phyloP scores from a whole-genome alignment of 176 grass and related monocot species.

The Carex cristatella region DNA sequence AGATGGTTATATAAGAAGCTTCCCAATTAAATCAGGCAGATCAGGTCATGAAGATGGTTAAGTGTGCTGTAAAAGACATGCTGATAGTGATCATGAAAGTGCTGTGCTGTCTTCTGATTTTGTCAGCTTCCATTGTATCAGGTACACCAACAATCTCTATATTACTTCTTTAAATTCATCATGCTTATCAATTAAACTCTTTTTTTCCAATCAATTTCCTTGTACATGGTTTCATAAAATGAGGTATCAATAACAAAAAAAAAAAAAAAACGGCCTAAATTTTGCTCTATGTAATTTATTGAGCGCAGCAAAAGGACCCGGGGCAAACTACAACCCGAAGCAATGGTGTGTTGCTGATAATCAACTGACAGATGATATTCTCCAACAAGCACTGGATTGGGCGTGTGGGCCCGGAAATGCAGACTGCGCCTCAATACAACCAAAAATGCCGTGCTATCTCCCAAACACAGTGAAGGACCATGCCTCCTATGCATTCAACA shows the following conservation, averaged over 20 bases:
- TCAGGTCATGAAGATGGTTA: background rate
- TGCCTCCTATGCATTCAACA: conserved; percentile 53
- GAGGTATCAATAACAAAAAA: background rate
- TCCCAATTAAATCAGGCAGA: too few relatives aligned
- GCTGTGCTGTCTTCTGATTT: background rate
- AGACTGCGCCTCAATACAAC: conserved; percentile 46
- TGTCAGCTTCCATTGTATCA: background rate
- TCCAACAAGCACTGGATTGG: conserved; percentile 41
- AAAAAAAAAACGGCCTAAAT: too few relatives aligned
- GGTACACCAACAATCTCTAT: background rate
- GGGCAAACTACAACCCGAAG: conserved; percentile 12
- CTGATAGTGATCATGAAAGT: background rate
- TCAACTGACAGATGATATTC: conserved; percentile 42
- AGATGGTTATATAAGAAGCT: background rate
- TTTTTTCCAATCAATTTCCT: background rate
- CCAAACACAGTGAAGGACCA: conserved; percentile 47
- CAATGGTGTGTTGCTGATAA: conserved; percentile 63
- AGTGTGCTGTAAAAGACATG: background rate
- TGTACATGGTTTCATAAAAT: background rate
- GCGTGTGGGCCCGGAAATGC: conserved; percentile 38
- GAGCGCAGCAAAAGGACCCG: background rate
- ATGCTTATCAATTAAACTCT: background rate
- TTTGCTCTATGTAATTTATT: background rate
- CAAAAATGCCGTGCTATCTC: conserved; percentile 53
- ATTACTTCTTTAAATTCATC: background rate